Base-by-base conservation (phyloP, 1,284 basidiomycete genomes). In the Cryptococcus wingfieldii region DNA sequence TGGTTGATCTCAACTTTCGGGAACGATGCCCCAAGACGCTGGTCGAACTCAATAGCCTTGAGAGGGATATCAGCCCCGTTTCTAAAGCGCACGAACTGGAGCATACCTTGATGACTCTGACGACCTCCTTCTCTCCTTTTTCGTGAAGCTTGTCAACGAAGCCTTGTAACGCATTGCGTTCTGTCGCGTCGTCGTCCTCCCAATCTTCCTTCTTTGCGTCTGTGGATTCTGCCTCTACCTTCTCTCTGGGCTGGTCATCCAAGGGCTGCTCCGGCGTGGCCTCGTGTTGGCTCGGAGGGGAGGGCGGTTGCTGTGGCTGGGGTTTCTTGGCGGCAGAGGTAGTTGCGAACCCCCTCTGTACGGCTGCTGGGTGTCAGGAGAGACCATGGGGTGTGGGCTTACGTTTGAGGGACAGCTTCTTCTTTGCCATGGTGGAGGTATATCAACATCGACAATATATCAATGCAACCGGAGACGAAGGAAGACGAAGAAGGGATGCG, bases 111-210 rank as follows among this genome's bases (percentile, higher is more conserved):
- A 84, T 67, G 13, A 82, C 83, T 68, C 91, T 82, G 2, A 80
- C 76, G 52, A 94, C 84, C 65, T 98, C 96, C 75, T 88, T 94
- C 70, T 97, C 91, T 2, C 84, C 88, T 66, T 86, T 90, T 16
- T 94, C 90, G 67, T 95, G 89, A 34, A 89, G 79, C 66, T 84
- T 86, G 62, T 97, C 92, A 0, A 93, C 83, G 46, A 91, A 69
- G 2, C 64, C 65, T 50, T 77, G 71, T n/a, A 64, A 27, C 39
- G 47, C 47, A 19, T 38, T 54, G 44, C 55, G 51, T 45, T 58
- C 56, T 2, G 52, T 38, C 6, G 54, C 58, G 27, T 57, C 56
- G n/a, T 67, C 64, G 34, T 61, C 67, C 19, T 68, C 68, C 45
- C 62, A 67, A 28, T 62, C 57, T 5, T 55, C 53, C 41, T 50